Evolutionary conservation across 345 rosid genomes (phyloP), one percentile per base, ranked within the genome.

Genomic region (Excoecaria cochinchinensis): DNA sequence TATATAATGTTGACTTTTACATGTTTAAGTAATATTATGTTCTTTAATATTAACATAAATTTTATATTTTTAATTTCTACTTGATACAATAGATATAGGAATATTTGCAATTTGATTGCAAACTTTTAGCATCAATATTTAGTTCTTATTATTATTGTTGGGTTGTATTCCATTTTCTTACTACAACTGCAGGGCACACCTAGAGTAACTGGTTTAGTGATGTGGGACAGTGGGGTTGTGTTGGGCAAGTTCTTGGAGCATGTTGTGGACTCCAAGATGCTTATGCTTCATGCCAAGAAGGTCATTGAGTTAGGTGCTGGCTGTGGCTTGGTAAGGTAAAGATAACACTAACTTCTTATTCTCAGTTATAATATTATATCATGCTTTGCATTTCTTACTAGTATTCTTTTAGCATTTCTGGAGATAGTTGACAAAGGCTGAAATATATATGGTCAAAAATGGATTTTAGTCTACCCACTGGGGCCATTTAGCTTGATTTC

Each of bases 191-290:
- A 91, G 94, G 79, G 78, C 52, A 86, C 81, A 1, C 97, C 98
- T 66, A 95, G 98, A 79, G 97, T 94, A 21, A 94, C 97, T 7
- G 97, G 97, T 47, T 85, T 92, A 25, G 97, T 92, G 76, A 90
- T 91, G 93, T 92, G 97, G 97, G 98, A 92, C 69, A 90, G 97
- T 85, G 98, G 97, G 21, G 87, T 90, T 72, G 93, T 92, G 63
- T 72, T 94, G 67, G 95, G 92, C 55, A 94, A 94, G 89, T 92
- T 94, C 83, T 76, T 94, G 69, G 98, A 92, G 81, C 97, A 94
- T 67, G 92, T 97, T 17, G 97, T 90, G 73, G 97, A 94, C 74
- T 89, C 90, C 1, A 73, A 83, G 46, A 51, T 79, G 86, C 97
- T 94, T 79, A 68, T 80, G 57, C 87, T 94, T 78, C 84, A 83